A percentile compares a stretch with the other conserved stretches of the same genome.
Conservation (phyloP, 2,329 filamentous ascomycete genomes). For the Madurella fahalii region DNA sequence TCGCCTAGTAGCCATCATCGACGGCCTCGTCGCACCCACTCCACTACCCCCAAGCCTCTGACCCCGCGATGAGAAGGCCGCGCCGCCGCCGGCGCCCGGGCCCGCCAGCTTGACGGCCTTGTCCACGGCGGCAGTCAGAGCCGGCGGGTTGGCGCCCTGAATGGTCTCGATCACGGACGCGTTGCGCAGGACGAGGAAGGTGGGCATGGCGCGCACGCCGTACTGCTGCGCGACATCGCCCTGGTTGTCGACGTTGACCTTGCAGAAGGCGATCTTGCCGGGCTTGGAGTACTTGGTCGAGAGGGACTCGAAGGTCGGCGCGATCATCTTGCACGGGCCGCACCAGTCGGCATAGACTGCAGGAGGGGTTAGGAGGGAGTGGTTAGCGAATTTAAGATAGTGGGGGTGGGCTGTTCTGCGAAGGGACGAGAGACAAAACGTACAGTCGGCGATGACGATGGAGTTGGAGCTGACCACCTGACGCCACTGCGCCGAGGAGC, state of each 20-base stretch:
- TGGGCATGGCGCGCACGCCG: slow-evolving; percentile 83
- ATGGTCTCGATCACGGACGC: slow-evolving; percentile 70
- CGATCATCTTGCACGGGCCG: slow-evolving; percentile 87
- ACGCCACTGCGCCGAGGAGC: slow-evolving; percentile 67
- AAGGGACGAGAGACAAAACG: slow-evolving; percentile 34
- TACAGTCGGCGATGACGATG: slow-evolving; percentile 89
- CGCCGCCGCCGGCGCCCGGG: slow-evolving; percentile 39
- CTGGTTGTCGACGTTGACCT: slow-evolving; percentile 86
- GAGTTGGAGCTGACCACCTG: slow-evolving; percentile 66
- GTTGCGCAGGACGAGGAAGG: slow-evolving; percentile 85
- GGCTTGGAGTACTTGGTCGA: slow-evolving; percentile 74
- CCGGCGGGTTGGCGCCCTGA: slow-evolving; percentile 73
- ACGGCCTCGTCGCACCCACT: slow-evolving; percentile 13
- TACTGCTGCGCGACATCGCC: slow-evolving; percentile 72
- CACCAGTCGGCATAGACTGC: slow-evolving; percentile 95
- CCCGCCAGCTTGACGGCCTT: slow-evolving; percentile 58
- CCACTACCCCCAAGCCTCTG: slow-evolving; percentile 51
- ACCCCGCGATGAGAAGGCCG: slow-evolving; percentile 51
- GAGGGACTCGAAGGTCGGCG: slow-evolving; percentile 82
- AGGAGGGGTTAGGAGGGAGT: slow-evolving; percentile 24
- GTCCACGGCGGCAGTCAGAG: slow-evolving; percentile 71
- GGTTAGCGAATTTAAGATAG: background rate
- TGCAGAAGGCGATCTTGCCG: slow-evolving; percentile 81
- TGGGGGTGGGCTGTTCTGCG: slow-evolving; percentile 13
- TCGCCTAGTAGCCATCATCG: slow-evolving; percentile 11